Evolutionary conservation across 768 basidiomycete genomes (phyloP).

Genomic region (Phanerochaete sordida): DNA sequence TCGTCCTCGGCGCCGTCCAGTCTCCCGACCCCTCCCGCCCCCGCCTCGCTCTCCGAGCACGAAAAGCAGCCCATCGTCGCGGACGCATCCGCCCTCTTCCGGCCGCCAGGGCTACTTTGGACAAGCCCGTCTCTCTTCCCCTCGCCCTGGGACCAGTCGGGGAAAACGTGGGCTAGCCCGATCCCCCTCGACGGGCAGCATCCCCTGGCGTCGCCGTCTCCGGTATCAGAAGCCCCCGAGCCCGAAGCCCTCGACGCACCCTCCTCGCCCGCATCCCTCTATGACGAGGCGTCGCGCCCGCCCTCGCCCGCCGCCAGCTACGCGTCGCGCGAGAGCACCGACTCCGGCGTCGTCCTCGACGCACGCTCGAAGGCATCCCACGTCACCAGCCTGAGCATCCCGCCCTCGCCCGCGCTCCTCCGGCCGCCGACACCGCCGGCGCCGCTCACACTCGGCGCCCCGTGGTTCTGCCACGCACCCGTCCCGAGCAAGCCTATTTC

Average conservation of each 20-base stretch:
- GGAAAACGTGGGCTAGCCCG: not conserved
- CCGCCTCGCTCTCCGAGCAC: not conserved
- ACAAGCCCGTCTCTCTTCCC: not conserved
- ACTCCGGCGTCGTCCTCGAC: not conserved
- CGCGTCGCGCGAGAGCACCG: not conserved
- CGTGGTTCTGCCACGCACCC: not conserved
- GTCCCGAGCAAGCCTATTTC: not conserved
- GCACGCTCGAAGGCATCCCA: not conserved
- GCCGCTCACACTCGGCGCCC: not conserved
- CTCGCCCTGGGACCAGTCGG: not conserved
- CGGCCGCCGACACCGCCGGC: not conserved
- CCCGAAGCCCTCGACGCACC: not conserved
- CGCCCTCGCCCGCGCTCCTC: not conserved
- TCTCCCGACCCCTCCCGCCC: not conserved
- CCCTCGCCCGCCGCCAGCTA: not conserved
- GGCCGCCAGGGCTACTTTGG: not conserved
- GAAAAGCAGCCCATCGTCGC: not conserved
- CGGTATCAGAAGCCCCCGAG: too few species aligned
- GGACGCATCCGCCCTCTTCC: not conserved
- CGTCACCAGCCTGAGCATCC: constrained; percentile 6
- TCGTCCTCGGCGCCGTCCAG: not conserved
- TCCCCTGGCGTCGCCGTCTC: not conserved
- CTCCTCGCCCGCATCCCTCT: not conserved
- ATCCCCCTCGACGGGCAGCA: not conserved
- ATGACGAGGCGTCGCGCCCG: not conserved